Conservation (phyloP, 306 rosid species). For the Astragalus membranaceus region DNA sequence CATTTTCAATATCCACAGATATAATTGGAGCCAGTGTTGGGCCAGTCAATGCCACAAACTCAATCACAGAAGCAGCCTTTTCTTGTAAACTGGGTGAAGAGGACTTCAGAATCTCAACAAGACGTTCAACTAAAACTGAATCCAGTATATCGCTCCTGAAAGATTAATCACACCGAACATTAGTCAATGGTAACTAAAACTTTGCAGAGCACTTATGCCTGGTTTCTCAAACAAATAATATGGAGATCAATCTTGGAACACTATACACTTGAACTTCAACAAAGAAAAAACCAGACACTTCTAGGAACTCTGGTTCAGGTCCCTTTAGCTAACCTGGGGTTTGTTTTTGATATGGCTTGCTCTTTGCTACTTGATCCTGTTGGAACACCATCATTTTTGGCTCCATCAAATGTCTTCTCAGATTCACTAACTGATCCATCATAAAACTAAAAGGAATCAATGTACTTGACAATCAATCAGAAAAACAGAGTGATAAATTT, state of each 20-base stretch:
- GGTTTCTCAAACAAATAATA: constrained; percentile 9
- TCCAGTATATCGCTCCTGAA: constrained; percentile 64
- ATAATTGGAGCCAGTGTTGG: constrained; percentile 40
- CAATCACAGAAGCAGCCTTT: constrained; percentile 73
- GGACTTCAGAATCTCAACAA: constrained; percentile 68
- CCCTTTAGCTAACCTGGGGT: constrained; percentile 35
- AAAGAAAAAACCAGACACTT: background rate
- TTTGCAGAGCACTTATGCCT: background rate
- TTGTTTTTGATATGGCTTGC: constrained; percentile 18
- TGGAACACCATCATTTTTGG: constrained; percentile 19
- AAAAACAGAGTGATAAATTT: constrained; percentile 16
- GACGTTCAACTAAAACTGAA: constrained; percentile 35
- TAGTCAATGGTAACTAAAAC: background rate
- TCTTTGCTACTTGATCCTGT: constrained; percentile 20
- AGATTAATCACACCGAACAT: background rate
- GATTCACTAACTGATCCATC: constrained; percentile 58
- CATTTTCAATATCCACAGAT: constrained; percentile 55
- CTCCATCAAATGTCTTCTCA: constrained; percentile 24
- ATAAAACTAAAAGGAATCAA: constrained; percentile 65
- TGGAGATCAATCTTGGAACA: background rate
- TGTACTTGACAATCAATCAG: constrained; percentile 32
- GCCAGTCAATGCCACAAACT: constrained; percentile 60
- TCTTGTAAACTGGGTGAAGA: constrained; percentile 57
- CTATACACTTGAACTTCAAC: background rate
- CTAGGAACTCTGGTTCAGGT: background rate